Base-by-base conservation (phyloP, 768 basidiomycete species). In the Imleria badia region DNA sequence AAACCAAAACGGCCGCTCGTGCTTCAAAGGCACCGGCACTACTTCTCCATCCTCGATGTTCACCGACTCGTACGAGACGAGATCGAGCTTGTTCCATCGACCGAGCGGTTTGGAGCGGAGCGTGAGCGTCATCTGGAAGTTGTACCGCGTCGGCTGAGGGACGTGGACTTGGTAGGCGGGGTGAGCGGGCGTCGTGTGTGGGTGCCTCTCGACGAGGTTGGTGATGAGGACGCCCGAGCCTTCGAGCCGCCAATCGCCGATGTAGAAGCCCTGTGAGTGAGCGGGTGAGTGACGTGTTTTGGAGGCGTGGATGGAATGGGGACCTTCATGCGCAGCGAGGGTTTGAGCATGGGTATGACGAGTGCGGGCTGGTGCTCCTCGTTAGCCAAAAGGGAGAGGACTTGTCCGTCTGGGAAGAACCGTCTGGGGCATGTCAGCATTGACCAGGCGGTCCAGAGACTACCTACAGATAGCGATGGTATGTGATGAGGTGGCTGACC, bases 1-100 rank as follows among this genome's bases (percentile, higher is more conserved):
- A 72, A 97, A 97, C 86, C 89, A 94, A 69, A 91, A 96, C n/a
- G 92, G 83, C 51, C 90, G 79, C 67, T 94, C 91, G 60, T 94
- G 84, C 65, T 90, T 91, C 61, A 94, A 72, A 11, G 82, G 75
- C 29, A 96, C 74, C 17, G 86, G 83, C 11, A 80, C 67, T 13
- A 79, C 75, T 66, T 94, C 92, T 3, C 90, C 92, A 17, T 80
- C 87, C 54, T 81, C 83, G n/a, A 89, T 61, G 52, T 88, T 81
- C 6, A 95, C 81, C 0, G 88, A 88, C 49, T 87, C 80, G 68
- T 96, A 96, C 12, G 78, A 76, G 42, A 76, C 65, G 20, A 95
- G 79, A 49, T 91, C 84, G 55, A 96, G 78, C 64, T 83, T 88
- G 70, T 91, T 93, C 85, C 86, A 94, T 50, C 88, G 76, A 8